Conservation (phyloP, 2,329 filamentous ascomycete genomes). For the Teratosphaeria epicoccoides region DNA sequence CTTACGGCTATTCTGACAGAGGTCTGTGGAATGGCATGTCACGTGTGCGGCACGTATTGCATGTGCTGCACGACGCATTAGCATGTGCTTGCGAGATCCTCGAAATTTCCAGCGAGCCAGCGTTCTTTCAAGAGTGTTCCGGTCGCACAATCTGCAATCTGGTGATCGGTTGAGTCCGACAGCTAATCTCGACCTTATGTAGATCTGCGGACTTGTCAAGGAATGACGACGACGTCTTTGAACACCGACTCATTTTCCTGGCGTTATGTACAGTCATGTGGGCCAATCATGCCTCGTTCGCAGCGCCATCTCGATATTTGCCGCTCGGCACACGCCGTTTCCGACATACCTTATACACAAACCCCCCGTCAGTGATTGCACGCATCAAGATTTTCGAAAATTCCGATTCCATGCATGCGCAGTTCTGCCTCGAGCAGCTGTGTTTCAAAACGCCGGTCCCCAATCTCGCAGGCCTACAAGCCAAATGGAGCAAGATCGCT, state of each 20-base stretch:
- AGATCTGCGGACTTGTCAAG: neutral
- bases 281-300: neutral
- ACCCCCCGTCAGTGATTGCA: neutral
- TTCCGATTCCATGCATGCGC: neutral
- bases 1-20: neutral
- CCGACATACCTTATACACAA: neutral
- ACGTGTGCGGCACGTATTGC: neutral
- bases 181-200: neutral
- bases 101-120: neutral
- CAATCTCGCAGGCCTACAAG: slow-evolving; percentile 4
- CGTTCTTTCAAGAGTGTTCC: neutral
- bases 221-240: neutral
- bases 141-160: neutral
- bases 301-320: neutral
- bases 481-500: neutral
- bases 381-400: too few relatives aligned
- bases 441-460: neutral
- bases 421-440: neutral
- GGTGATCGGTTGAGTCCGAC: neutral
- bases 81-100: neutral
- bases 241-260: neutral
- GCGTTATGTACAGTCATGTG: neutral
- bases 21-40: neutral
- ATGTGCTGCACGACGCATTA: neutral
- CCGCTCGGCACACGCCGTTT: too few relatives aligned